Percentiles rank a stretch among this genome's conserved stretches.
These are phyloP conservation scores for Lizanozyma gosingica DNA, from an alignment of 1,139 yeast genomes.

Conservation along the genomic window DNA sequence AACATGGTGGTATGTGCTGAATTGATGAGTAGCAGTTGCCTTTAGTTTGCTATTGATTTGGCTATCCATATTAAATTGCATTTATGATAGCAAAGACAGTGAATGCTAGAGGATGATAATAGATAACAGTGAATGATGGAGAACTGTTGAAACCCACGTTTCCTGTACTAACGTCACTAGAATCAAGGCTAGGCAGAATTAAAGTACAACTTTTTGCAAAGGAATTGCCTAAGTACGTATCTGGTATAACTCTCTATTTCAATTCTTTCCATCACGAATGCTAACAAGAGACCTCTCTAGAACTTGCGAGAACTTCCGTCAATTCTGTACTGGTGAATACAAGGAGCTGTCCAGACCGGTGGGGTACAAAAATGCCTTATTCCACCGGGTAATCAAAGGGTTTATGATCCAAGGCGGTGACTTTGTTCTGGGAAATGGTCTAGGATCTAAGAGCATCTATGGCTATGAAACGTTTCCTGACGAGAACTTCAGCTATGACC, in stretches of 20 bases:
- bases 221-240: conserved; percentile 28
- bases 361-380: conserved; percentile 15
- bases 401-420: conserved; percentile 33
- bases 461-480: conserved; percentile 20
- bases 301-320: conserved; percentile 46
- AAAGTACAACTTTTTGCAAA: conserved; percentile 35
- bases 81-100: too few relatives aligned
- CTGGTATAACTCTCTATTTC: neutral
- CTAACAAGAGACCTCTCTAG: too few relatives aligned
- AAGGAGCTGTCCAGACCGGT: conserved; percentile 24
- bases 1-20: conserved; percentile 17
- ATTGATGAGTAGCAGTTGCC: too few relatives aligned
- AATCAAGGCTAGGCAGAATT: conserved; percentile 24
- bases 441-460: conserved; percentile 31
- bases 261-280: conserved; percentile 9
- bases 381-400: conserved; percentile 15
- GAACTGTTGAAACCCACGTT: too few relatives aligned
- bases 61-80: too few relatives aligned
- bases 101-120: too few relatives aligned
- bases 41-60: too few relatives aligned
- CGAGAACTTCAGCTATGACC: conserved; percentile 24
- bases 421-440: conserved; percentile 34
- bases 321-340: conserved; percentile 47
- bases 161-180: neutral
- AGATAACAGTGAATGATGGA: too few relatives aligned